phyloP scores from a whole-genome alignment of 2,329 filamentous ascomycete species.

The Botrytis pseudocinerea region DNA sequence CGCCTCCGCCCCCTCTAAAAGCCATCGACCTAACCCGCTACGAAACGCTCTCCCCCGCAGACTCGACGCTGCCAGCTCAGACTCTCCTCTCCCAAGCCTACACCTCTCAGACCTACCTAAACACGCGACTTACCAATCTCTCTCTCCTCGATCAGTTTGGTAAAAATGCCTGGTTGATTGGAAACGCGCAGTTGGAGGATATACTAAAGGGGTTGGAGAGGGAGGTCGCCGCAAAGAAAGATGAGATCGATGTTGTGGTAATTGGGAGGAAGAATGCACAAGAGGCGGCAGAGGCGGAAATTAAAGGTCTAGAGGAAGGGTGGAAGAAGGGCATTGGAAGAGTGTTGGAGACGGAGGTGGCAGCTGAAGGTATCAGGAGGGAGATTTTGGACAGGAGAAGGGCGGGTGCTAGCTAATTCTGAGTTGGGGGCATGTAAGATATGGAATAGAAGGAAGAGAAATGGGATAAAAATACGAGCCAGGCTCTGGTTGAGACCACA shows the following conservation, averaged over 20 bases:
- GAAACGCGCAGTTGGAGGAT: slow-evolving; percentile 77
- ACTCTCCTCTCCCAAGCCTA: slow-evolving; percentile 51
- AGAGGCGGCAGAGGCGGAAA: slow-evolving; percentile 69
- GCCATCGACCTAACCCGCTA: slow-evolving; percentile 80
- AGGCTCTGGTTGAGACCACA: not conserved
- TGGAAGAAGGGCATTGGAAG: slow-evolving; percentile 79
- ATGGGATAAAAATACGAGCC: not conserved
- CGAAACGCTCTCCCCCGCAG: slow-evolving; percentile 60
- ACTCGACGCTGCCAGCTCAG: slow-evolving; percentile 49
- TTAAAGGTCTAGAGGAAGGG: slow-evolving; percentile 69
- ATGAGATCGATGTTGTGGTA: slow-evolving; percentile 73
- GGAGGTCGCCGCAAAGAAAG: slow-evolving; percentile 68
- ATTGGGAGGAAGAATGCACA: slow-evolving; percentile 68
- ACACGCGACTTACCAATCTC: slow-evolving; percentile 39
- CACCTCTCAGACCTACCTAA: slow-evolving; percentile 58
- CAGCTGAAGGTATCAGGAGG: slow-evolving; percentile 68
- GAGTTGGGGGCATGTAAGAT: not conserved
- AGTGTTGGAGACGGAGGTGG: slow-evolving; percentile 84
- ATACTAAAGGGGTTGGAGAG: slow-evolving; percentile 68
- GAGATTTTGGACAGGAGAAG: slow-evolving; percentile 67
- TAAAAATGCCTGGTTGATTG: slow-evolving; percentile 88
- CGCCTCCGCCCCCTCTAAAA: slow-evolving; percentile 49
- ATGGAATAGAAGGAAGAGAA: not conserved
- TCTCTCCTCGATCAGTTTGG: slow-evolving; percentile 49
- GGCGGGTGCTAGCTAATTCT: slow-evolving; percentile 35